A percentile compares a stretch with the other conserved stretches of the same genome.
Conservation (phyloP, 148 eudicot species). For the Selenicereus undatus region DNA sequence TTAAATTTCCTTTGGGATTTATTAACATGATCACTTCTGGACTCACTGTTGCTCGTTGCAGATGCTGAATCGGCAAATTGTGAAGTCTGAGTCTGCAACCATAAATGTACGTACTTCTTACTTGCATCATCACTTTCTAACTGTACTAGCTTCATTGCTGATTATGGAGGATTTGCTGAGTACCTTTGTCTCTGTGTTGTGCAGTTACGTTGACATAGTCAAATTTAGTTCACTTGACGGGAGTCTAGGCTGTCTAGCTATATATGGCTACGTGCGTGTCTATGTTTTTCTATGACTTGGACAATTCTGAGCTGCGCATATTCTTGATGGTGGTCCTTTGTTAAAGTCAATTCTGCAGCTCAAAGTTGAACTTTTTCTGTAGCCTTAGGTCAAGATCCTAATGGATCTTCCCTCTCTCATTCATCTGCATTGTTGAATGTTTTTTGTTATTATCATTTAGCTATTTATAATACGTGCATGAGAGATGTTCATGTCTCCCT, state of each 20-base stretch:
- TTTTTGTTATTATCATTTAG: background rate
- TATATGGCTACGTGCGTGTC: background rate
- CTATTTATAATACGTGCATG: background rate
- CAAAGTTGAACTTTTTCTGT: background rate
- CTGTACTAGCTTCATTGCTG: background rate
- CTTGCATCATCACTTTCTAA: background rate
- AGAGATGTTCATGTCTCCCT: background rate
- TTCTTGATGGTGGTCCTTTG: background rate
- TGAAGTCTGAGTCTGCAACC: constrained; percentile 87
- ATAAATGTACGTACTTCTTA: constrained; percentile 56
- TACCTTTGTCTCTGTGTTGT: background rate
- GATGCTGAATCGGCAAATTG: constrained; percentile 90
- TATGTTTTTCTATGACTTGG: background rate
- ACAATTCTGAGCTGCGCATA: background rate
- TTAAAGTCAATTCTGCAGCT: background rate
- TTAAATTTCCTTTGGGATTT: background rate
- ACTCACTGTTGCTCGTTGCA: constrained; percentile 37
- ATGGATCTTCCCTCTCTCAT: background rate
- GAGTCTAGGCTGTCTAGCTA: background rate
- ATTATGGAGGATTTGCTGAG: background rate
- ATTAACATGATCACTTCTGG: background rate
- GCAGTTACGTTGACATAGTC: background rate
- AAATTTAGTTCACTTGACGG: background rate
- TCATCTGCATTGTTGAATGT: background rate
- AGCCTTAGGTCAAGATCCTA: too few species aligned